Evolutionary conservation across 192 early-diverging fungal genomes (phyloP).

Genomic region (Haplosporangium gracile): DNA sequence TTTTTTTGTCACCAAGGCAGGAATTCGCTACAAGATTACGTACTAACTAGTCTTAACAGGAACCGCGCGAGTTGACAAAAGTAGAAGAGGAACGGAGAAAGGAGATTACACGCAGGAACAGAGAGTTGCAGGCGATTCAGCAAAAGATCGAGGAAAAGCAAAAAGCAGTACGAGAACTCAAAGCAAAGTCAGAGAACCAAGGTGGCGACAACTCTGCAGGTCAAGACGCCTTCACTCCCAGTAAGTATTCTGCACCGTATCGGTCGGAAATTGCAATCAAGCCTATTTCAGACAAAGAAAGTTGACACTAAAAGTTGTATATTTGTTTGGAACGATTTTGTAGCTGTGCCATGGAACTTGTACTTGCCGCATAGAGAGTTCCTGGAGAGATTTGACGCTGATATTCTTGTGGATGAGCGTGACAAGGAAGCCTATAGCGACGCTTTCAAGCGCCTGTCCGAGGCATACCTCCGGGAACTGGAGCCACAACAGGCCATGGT

Average conservation of each 20-base stretch:
- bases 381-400: conserved; percentile 11
- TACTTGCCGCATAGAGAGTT: conserved; percentile 26
- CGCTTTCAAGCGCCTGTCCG: conserved; percentile 15
- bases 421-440: conserved; percentile 32
- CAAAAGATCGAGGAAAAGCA: conserved; percentile 37
- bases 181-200: not conserved
- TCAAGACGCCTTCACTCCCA: conserved; percentile 20
- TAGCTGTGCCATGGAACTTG: conserved; percentile 33
- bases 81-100: conserved; percentile 25
- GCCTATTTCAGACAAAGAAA: not conserved
- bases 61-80: conserved; percentile 32
- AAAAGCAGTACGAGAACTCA: conserved; percentile 12
- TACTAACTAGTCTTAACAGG: conserved; percentile 10
- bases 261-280: not conserved
- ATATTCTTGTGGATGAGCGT: conserved; percentile 7
- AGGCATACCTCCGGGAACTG: conserved; percentile 27
- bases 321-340: not conserved
- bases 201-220: not conserved
- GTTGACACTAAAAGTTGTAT: not conserved
- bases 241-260: not conserved
- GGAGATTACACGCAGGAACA: conserved; percentile 18
- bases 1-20: not conserved
- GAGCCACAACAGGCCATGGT: conserved; percentile 32
- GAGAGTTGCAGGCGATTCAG: conserved; percentile 24
- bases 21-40: not conserved